Conservation (phyloP, 306 rosid genomes). For the Sicyos baderoa region DNA sequence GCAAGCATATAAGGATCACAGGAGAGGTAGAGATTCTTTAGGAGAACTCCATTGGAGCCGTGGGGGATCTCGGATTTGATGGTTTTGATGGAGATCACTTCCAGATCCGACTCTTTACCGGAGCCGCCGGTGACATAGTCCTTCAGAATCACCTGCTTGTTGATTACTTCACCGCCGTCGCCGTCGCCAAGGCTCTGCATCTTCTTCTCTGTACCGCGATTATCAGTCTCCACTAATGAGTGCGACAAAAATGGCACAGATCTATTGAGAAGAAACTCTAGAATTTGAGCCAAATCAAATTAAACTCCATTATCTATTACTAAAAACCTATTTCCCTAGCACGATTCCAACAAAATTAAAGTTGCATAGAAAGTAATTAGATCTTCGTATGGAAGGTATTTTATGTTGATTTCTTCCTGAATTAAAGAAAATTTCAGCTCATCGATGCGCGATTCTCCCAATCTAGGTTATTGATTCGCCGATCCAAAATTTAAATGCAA, state of each 20-base stretch:
- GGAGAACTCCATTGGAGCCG: slow-evolving; percentile 33
- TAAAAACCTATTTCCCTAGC: too few species aligned
- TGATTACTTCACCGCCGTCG: slow-evolving; percentile 16
- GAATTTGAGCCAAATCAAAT: background rate
- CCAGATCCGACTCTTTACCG: slow-evolving; percentile 36
- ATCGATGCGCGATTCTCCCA: background rate
- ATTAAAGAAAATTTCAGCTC: too few species aligned
- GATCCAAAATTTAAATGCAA: too few species aligned
- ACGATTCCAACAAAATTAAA: too few species aligned
- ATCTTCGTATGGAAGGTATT: background rate
- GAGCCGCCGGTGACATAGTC: slow-evolving; percentile 26
- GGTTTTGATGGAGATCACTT: slow-evolving; percentile 20
- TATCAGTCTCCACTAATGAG: background rate
- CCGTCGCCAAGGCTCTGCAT: background rate
- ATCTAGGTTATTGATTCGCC: too few species aligned
- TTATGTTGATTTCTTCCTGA: background rate
- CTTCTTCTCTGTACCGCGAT: background rate
- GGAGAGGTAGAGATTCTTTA: slow-evolving; percentile 53
- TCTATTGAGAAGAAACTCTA: background rate
- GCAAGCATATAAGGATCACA: slow-evolving; percentile 57
- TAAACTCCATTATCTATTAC: too few species aligned
- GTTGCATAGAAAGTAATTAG: background rate
- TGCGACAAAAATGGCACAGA: background rate
- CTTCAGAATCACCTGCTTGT: slow-evolving; percentile 35
- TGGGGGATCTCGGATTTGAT: slow-evolving; percentile 29